Evolutionary conservation across 164 flowering plant genomes (phyloP), one percentile per base, ranked within the genome.

Genomic region (Stephania cephalantha): DNA sequence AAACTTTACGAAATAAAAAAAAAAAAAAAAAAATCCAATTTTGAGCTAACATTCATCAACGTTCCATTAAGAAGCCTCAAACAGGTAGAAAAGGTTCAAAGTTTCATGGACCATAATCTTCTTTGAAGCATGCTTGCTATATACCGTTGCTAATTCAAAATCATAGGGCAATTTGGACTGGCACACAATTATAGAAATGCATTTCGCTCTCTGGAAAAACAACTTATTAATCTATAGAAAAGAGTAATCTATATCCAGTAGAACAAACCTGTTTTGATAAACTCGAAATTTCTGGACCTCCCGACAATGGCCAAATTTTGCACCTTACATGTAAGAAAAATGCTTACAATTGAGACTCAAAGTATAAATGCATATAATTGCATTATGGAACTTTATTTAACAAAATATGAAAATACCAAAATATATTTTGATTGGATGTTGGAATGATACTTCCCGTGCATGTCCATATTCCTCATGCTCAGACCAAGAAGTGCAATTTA

Each of bases 381-480:
- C 5, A 58, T 18, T 7, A 58, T 58, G 8, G 17, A 7, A 58
- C 17, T 58, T 58, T 13, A 13, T 55, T 17, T 6, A 17, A 17
- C 53, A 58, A 44, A 25, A 10, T 15, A 71, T 44, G 55, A 6
- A 29, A 79, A 70, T 90, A 93, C 99, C 99, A 78, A 95, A 86
- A 76, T 91, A 93, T 3, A 95, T 10, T 84, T 95, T 95, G 53
- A 95, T 91, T 17, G 99, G 99, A 84, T 95, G 99, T 71, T 86
- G 91, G 82, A 95, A 95, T 70, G 94, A 90, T 35, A 86, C 74
- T 73, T 91, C 88, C 79, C 99, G 99, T 1, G 84, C 79, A 78
- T 88, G 83, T 72, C 91, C 97, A 86, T 76, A 84, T 77, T 86
- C 78, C 15, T 87, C 91, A 82, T 90, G 83, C 75, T 87, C 84